These are phyloP conservation scores for Trypanosoma vivax DNA, from an alignment of 208 protist genomes.

Conservation along the genomic window DNA sequence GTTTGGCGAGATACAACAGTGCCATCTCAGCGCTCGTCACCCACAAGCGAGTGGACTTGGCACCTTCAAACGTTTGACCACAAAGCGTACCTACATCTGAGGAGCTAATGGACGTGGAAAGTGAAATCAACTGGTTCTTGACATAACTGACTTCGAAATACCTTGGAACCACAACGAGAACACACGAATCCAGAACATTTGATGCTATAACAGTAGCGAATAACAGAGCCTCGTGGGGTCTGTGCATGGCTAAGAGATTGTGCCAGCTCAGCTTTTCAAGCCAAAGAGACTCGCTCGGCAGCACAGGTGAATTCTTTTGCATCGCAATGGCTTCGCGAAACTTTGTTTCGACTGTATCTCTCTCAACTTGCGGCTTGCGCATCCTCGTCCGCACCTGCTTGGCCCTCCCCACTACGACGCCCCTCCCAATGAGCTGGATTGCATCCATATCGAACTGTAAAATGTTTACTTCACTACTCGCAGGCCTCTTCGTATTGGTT, in stretches of 20 bases:
- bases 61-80: conserved; percentile 50
- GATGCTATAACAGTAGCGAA: conserved; percentile 34
- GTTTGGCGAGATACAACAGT: conserved; percentile 56
- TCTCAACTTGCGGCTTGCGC: conserved; percentile 37
- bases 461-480: conserved; percentile 33
- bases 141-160: conserved; percentile 63
- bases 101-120: conserved; percentile 14
- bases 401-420: conserved; percentile 66
- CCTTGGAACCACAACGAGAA: conserved; percentile 78
- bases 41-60: conserved; percentile 43
- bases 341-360: conserved; percentile 33
- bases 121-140: conserved; percentile 31
- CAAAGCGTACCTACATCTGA: conserved; percentile 50
- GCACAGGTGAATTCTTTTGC: conserved; percentile 6
- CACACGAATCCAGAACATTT: conserved; percentile 19
- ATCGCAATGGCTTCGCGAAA: conserved; percentile 27
- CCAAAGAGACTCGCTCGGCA: conserved; percentile 13
- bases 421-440: conserved; percentile 75
- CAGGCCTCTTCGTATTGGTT: neutral
- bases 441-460: conserved; percentile 83
- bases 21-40: conserved; percentile 76
- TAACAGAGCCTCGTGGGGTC: conserved; percentile 34
- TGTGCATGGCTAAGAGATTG: conserved; percentile 44
- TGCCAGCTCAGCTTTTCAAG: conserved; percentile 18
- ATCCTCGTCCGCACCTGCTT: conserved; percentile 62